Evolutionary conservation across 2,329 filamentous ascomycete species (phyloP).

Genomic region (Beauveria pseudobassiana): DNA sequence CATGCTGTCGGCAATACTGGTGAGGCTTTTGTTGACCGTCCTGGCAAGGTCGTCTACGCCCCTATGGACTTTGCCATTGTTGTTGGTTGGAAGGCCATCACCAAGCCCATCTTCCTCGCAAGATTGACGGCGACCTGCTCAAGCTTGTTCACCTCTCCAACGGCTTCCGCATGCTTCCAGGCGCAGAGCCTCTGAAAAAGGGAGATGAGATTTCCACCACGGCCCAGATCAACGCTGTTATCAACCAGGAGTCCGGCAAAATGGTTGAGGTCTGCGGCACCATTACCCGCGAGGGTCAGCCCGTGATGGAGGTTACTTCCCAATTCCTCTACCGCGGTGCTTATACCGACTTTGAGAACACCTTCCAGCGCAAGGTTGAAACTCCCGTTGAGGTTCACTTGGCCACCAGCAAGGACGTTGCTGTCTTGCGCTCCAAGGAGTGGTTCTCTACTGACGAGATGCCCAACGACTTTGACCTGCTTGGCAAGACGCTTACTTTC

Average conservation of each 20-base stretch:
- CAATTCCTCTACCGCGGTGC: constrained; percentile 94
- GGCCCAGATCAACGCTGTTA: constrained; percentile 91
- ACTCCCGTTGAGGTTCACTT: constrained; percentile 91
- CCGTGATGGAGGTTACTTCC: constrained; percentile 97
- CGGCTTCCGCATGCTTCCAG: constrained; percentile 95
- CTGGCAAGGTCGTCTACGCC: constrained; percentile 86
- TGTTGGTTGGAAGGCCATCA: constrained; percentile 98
- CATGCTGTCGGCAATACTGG: constrained; percentile 97
- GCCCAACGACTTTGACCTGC: constrained; percentile 68
- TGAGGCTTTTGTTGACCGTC: constrained; percentile 92
- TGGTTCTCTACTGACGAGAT: constrained; percentile 83
- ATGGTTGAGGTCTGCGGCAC: constrained; percentile 99
- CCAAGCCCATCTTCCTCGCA: constrained; percentile 96
- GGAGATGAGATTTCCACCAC: constrained; percentile 88
- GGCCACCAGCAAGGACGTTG: constrained; percentile 80
- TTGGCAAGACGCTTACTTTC: constrained; percentile 93
- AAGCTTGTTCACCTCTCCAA: constrained; percentile 97
- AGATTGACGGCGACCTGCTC: constrained; percentile 90
- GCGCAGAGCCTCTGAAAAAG: constrained; percentile 90
- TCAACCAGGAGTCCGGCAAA: constrained; percentile 97
- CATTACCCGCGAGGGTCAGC: constrained; percentile 71
- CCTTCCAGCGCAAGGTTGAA: constrained; percentile 95
- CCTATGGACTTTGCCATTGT: constrained; percentile 99
- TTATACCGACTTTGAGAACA: constrained; percentile 94
- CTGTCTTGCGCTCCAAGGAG: constrained; percentile 90